Percentiles rank a stretch among this genome's conserved stretches.
phyloP scores from a whole-genome alignment of 352 stramenopile species.

The Globisporangium carolinianum region DNA sequence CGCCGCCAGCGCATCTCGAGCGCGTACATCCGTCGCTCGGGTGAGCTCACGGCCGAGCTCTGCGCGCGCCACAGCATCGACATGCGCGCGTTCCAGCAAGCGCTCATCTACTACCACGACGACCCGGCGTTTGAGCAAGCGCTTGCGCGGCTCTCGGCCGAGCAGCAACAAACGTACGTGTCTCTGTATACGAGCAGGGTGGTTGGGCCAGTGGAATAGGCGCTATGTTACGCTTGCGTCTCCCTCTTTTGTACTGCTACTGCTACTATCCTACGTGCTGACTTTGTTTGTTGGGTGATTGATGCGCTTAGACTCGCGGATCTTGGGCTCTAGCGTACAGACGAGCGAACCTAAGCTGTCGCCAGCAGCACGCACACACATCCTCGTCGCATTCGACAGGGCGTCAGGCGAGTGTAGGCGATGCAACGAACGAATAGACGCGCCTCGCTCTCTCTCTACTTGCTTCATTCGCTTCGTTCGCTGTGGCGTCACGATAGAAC shows the following conservation, averaged over 20 bases:
- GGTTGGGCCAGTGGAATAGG: neutral
- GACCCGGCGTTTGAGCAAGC: slow-evolving; percentile 53
- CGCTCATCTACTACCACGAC: slow-evolving; percentile 78
- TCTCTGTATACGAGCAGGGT: neutral
- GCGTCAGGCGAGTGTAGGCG: no score
- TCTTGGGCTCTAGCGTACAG: no score
- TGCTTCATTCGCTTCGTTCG: no score
- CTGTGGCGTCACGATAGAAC: no score
- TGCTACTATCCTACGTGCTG: neutral
- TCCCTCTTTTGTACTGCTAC: neutral
- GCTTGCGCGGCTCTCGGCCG: slow-evolving; percentile 46
- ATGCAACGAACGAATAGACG: no score
- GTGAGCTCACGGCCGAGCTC: slow-evolving; percentile 46
- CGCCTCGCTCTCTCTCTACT: no score
- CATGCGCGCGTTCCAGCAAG: slow-evolving; percentile 60
- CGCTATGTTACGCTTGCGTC: neutral
- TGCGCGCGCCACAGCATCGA: slow-evolving; percentile 46
- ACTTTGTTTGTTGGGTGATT: neutral
- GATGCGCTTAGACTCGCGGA: no score
- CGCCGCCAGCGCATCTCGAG: slow-evolving; percentile 51
- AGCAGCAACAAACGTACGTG: slow-evolving; percentile 65
- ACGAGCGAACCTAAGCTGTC: no score
- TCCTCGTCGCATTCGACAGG: no score
- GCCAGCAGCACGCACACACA: no score
- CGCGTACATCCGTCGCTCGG: slow-evolving; percentile 61